A percentile compares a stretch with the other conserved stretches of the same genome.
Evolutionary conservation across 805 yeast species (phyloP).

Genomic region (Wickerhamiella spandovensis): DNA sequence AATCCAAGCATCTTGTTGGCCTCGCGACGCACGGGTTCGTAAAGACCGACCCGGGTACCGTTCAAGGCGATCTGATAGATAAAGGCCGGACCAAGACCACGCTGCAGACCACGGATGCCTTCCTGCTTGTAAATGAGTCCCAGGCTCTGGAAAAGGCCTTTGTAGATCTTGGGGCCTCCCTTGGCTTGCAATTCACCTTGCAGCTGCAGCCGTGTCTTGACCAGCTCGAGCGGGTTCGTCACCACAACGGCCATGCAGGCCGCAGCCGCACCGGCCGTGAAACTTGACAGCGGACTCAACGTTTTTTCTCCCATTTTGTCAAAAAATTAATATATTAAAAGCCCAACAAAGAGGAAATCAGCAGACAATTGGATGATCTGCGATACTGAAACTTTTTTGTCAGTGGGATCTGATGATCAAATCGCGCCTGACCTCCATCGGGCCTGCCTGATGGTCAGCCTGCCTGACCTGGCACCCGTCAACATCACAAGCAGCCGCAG

Average conservation of each 20-base stretch:
- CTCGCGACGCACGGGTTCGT: slow-evolving; percentile 67
- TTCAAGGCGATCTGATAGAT: slow-evolving; percentile 81
- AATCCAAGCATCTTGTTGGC: slow-evolving; percentile 47
- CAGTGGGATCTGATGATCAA: neutral
- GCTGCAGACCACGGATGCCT: slow-evolving; percentile 78
- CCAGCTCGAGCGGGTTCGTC: slow-evolving; percentile 90
- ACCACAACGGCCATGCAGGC: slow-evolving; percentile 97
- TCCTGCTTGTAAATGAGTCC: slow-evolving; percentile 59
- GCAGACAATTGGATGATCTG: neutral
- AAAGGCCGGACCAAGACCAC: slow-evolving; percentile 82
- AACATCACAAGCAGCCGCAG: too few species aligned
- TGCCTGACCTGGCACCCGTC: too few species aligned
- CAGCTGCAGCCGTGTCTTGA: slow-evolving; percentile 89
- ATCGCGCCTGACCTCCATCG: too few species aligned
- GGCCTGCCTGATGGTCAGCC: too few species aligned
- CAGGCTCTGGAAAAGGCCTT: slow-evolving; percentile 77
- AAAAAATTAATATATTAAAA: too few species aligned
- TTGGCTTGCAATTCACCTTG: slow-evolving; percentile 76
- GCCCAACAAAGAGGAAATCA: neutral
- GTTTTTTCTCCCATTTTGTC: neutral
- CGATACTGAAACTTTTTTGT: neutral
- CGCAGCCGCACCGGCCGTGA: slow-evolving; percentile 82
- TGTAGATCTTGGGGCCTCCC: slow-evolving; percentile 41
- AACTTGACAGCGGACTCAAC: slow-evolving; percentile 36
- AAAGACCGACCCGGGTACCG: slow-evolving; percentile 88